A percentile compares a stretch with the other conserved stretches of the same genome.
phyloP scores from a whole-genome alignment of 2,329 filamentous ascomycete genomes.

The Ophiostoma australiae region DNA sequence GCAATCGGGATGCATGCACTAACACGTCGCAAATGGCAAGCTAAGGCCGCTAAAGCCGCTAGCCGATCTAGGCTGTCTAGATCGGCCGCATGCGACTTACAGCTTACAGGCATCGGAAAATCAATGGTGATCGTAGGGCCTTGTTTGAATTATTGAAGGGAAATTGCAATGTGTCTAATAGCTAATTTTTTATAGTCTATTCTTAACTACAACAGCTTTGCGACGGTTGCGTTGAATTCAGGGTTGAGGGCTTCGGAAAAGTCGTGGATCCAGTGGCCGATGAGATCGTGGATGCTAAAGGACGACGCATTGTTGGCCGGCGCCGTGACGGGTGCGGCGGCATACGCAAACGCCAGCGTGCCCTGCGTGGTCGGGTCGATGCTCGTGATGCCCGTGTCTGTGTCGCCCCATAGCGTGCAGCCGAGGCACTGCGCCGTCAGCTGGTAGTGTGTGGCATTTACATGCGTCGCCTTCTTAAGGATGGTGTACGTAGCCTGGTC shows the following conservation, averaged over 20 bases:
- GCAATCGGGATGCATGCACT: neutral
- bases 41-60: neutral
- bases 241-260: constrained; percentile 34
- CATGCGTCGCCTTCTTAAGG: constrained; percentile 37
- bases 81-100: neutral
- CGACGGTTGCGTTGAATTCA: neutral
- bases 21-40: neutral
- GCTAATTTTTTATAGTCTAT: neutral
- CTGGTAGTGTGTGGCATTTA: constrained; percentile 41
- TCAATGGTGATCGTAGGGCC: neutral
- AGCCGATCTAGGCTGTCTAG: neutral
- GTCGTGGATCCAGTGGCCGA: constrained; percentile 41
- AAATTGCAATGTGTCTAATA: neutral
- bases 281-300: constrained; percentile 43
- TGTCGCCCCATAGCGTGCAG: constrained; percentile 42
- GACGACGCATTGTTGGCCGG: constrained; percentile 35
- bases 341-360: constrained; percentile 41
- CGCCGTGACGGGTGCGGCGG: constrained; percentile 36
- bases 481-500: constrained; percentile 33
- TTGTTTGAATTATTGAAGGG: too few species aligned
- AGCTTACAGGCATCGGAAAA: neutral
- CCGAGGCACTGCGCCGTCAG: constrained; percentile 40
- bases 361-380: constrained; percentile 38
- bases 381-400: constrained; percentile 37
- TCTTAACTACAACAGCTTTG: neutral